phyloP scores from a whole-genome alignment of 164 flowering plant species.

The Stephania japonica region DNA sequence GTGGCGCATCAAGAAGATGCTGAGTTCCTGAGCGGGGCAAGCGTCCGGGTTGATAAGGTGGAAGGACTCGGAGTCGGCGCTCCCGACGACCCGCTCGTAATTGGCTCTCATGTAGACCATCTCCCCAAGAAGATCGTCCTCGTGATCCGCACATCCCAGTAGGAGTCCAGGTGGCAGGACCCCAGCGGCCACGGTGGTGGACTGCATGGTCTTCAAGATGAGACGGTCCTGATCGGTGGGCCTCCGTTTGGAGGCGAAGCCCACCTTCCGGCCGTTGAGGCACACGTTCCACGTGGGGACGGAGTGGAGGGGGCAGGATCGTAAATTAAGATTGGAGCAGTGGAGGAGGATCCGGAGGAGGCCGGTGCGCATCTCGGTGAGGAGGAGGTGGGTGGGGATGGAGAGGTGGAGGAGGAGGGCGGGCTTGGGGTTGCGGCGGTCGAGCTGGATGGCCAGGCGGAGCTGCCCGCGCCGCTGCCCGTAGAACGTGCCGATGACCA shows the following conservation, averaged over 20 bases:
- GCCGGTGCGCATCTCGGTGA: constrained; percentile 66
- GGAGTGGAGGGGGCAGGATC: constrained; percentile 42
- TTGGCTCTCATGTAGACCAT: constrained; percentile 80
- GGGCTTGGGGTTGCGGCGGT: constrained; percentile 46
- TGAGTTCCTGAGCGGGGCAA: constrained; percentile 63
- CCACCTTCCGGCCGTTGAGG: constrained; percentile 62
- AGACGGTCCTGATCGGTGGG: constrained; percentile 29
- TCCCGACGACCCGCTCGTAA: constrained; percentile 66
- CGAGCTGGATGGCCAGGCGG: constrained; percentile 69
- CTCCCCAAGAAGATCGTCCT: constrained; percentile 18
- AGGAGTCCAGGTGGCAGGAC: constrained; percentile 42
- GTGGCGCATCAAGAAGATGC: constrained; percentile 75
- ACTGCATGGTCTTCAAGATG: constrained; percentile 61
- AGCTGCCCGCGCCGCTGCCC: constrained; percentile 62
- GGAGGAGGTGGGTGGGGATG: constrained; percentile 47
- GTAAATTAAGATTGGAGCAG: constrained; percentile 23
- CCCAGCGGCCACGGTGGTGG: constrained; percentile 70
- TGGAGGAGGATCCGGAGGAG: constrained; percentile 74
- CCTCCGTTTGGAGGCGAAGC: constrained; percentile 49
- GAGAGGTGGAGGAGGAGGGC: constrained; percentile 66
- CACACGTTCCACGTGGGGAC: constrained; percentile 68
- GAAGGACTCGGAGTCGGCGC: constrained; percentile 68
- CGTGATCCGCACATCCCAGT: constrained; percentile 13
- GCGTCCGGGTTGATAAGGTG: constrained; percentile 70
- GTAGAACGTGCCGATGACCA: constrained; percentile 76